Evolutionary conservation across 768 basidiomycete species (phyloP), one percentile per base, ranked within the genome.

Genomic region (Grammothele lineata): DNA sequence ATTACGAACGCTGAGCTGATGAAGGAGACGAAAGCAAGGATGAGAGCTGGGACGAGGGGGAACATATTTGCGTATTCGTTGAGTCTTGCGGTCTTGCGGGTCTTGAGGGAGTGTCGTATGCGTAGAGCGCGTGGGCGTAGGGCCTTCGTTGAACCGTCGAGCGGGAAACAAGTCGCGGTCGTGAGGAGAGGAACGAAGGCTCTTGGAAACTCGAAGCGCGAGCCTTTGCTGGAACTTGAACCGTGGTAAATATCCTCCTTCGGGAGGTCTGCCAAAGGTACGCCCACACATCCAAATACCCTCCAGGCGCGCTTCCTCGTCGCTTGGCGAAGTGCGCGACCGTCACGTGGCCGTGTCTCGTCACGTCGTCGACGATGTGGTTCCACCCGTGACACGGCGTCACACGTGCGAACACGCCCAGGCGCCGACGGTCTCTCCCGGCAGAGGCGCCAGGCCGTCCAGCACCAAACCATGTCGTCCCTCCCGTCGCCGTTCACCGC

Each of bases 1-100:
- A 89, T 78, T 58, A 87, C 75, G 59, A 86, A 87, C 59, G 75
- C 81, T 37, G 87, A 87, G 61, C 75, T 76, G 60, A 80, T 62
- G 70, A 88, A 85, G 44, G 87, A 87, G 57, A 85, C 48, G 61
- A 88, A 75, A 65, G 79, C 78, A 58, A 88, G 77, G 38, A 74
- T 74, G 58, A 89, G 70, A 43, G 83, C 72, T 34, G 80, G 78
- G 64, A 82, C 66, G 62, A 87, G 76, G 43, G 85, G 80, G 57
- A 86, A 71, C 83, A 87, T 87, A 24, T 55, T 61, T 54, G 35
- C 47, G 53, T 53, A n/a, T n/a, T n/a, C n/a, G n/a, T 41, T 48
- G 39, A 43, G 57, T 51, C 54, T 47, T 52, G 56, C 53, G 43
- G 58, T 47, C 32, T 52, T 43, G 42, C 19, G 32, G 57, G 47